Conservation (phyloP, 2,329 filamentous ascomycete genomes). For the Sporothrix brasiliensis region DNA sequence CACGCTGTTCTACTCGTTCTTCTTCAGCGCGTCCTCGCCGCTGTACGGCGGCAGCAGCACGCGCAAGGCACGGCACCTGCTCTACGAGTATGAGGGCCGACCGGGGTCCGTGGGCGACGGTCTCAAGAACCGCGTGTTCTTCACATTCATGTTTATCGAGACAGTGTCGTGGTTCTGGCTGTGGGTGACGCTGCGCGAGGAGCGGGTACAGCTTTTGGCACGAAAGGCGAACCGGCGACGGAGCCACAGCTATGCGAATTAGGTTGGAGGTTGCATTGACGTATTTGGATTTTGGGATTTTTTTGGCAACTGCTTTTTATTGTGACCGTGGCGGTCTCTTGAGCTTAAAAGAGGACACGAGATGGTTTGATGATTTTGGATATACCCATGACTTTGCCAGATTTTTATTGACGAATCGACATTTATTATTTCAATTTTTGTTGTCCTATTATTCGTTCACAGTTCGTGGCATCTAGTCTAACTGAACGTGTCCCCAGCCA, state of each 20-base stretch:
- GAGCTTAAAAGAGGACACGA: too few species aligned
- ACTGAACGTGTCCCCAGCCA: constrained; percentile 45
- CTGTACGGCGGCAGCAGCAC: constrained; percentile 48
- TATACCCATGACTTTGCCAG: constrained; percentile 15
- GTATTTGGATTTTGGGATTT: background rate
- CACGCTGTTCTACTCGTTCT: constrained; percentile 66
- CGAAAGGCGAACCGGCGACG: constrained; percentile 46
- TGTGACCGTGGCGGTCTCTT: background rate
- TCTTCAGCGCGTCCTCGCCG: constrained; percentile 58
- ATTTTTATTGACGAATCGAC: background rate
- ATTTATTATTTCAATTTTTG: too few species aligned
- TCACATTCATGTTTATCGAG: constrained; percentile 83
- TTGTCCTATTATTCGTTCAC: background rate
- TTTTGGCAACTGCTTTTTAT: background rate
- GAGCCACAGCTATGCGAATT: constrained; percentile 26
- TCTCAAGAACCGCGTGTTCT: constrained; percentile 81
- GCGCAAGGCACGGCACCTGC: constrained; percentile 28
- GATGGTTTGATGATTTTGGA: background rate
- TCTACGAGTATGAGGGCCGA: background rate
- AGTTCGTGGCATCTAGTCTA: constrained; percentile 38
- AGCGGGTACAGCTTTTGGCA: constrained; percentile 51
- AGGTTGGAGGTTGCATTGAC: background rate
- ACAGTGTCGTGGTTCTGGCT: constrained; percentile 86
- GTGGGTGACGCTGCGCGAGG: constrained; percentile 70
- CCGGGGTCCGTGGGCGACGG: constrained; percentile 57